Percentiles rank a stretch among this genome's conserved stretches.
Evolutionary conservation across 2,329 filamentous ascomycete genomes (phyloP).

Genomic region (Fusarium sp.): DNA sequence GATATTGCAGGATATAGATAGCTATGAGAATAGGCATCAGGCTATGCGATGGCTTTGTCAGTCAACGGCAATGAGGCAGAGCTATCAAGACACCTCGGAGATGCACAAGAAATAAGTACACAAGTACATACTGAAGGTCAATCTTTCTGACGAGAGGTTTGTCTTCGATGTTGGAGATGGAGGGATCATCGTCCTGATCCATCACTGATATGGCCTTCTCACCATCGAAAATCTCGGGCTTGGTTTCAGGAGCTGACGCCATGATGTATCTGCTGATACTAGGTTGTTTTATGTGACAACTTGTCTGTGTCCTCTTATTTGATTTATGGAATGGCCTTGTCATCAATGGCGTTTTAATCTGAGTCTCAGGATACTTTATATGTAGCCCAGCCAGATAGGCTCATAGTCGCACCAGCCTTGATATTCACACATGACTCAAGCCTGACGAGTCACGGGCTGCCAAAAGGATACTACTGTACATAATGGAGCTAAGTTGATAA

Average conservation of each 20-base stretch:
- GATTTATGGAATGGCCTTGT: no score
- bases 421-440: no score
- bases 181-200: background rate
- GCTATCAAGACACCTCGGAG: fast-evolving
- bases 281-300: fast-evolving
- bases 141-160: background rate
- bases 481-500: no score
- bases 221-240: fast-evolving
- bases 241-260: background rate
- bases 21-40: background rate
- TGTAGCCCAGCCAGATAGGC: no score
- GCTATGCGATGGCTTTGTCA: background rate
- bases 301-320: background rate
- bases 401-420: no score
- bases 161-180: background rate
- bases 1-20: background rate
- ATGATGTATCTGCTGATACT: background rate
- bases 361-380: no score
- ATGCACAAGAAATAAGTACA: no score
- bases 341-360: background rate
- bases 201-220: background rate
- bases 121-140: background rate
- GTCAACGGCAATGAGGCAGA: fast-evolving
- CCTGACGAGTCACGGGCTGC: no score
- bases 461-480: no score